phyloP scores from a whole-genome alignment of 2,329 filamentous ascomycete genomes.

The Neofusicoccum ribis region DNA sequence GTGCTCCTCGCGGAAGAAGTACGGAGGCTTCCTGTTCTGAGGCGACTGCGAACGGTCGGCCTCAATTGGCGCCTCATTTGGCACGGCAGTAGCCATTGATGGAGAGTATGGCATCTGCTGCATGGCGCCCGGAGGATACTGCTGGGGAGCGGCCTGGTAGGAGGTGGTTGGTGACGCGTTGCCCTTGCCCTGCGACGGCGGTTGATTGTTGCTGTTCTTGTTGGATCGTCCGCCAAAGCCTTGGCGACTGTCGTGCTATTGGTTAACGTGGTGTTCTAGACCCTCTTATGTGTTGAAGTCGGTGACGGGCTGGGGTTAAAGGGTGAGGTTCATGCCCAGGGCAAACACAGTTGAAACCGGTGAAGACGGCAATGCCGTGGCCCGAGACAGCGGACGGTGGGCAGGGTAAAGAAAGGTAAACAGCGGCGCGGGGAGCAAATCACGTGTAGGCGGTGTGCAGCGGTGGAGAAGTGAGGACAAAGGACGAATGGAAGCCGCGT shows the following conservation, averaged over 20 bases:
- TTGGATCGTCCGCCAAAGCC: slow-evolving; percentile 45
- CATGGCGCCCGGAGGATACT: slow-evolving; percentile 35
- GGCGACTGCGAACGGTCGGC: slow-evolving; percentile 31
- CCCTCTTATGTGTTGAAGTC: slow-evolving; percentile 14
- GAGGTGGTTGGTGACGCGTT: slow-evolving; percentile 16
- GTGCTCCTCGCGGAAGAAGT: slow-evolving; percentile 74
- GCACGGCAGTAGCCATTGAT: slow-evolving; percentile 30
- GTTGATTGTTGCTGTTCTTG: slow-evolving; percentile 41
- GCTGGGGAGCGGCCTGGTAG: slow-evolving; percentile 27
- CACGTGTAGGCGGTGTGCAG: slow-evolving; percentile 17
- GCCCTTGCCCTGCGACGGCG: slow-evolving; percentile 28
- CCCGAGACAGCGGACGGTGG: neutral
- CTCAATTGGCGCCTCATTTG: slow-evolving; percentile 24
- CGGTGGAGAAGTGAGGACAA: slow-evolving; percentile 12
- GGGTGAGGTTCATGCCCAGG: neutral
- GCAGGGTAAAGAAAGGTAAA: neutral
- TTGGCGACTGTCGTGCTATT: slow-evolving; percentile 37
- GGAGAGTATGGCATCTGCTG: slow-evolving; percentile 48
- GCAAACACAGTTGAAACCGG: neutral
- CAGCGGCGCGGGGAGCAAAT: slow-evolving; percentile 2
- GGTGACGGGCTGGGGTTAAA: neutral
- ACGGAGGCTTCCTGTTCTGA: slow-evolving; percentile 66
- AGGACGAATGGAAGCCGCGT: slow-evolving; percentile 15
- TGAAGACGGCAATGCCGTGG: neutral
- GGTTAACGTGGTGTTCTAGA: slow-evolving; percentile 28